Conservation (phyloP, 2,329 filamentous ascomycete species). For the Plenodomus tracheiphilus region DNA sequence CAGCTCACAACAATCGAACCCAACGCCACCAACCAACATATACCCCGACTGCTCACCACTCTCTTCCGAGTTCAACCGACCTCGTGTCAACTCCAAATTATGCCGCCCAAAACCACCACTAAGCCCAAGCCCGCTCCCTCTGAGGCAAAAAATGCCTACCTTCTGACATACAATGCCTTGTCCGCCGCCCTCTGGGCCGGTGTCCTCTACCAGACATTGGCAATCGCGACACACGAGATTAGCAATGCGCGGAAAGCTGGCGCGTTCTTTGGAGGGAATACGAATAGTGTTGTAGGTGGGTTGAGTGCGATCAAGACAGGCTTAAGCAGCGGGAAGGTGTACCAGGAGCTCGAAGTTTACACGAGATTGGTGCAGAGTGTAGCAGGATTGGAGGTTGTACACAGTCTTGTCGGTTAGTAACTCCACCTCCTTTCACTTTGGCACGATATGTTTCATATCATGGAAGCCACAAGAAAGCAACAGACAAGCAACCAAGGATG, state of each 20-base stretch:
- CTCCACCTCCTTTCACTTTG: neutral
- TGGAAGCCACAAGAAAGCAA: too few relatives aligned
- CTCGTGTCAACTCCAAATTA: neutral
- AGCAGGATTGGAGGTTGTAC: slow-evolving; percentile 80
- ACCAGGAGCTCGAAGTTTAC: slow-evolving; percentile 65
- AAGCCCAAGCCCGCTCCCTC: slow-evolving; percentile 7
- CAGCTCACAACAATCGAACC: neutral
- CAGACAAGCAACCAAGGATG: too few relatives aligned
- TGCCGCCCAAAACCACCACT: slow-evolving; percentile 6
- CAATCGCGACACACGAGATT: slow-evolving; percentile 49
- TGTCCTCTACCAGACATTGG: slow-evolving; percentile 70
- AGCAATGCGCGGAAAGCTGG: slow-evolving; percentile 16
- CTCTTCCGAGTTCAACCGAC: neutral
- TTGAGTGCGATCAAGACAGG: slow-evolving; percentile 13
- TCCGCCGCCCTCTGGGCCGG: slow-evolving; percentile 78
- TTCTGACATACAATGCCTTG: slow-evolving; percentile 81
- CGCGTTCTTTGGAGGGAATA: slow-evolving; percentile 8
- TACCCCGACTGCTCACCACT: neutral
- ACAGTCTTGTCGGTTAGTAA: slow-evolving; percentile 71
- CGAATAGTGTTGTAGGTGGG: slow-evolving; percentile 2
- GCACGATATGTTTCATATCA: too few relatives aligned
- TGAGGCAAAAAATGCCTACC: slow-evolving; percentile 57
- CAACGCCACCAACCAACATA: neutral
- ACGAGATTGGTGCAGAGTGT: slow-evolving; percentile 81
- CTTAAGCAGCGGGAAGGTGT: slow-evolving; percentile 55